Percentiles rank a stretch among this genome's conserved stretches.
phyloP scores from a whole-genome alignment of 1,284 basidiomycete genomes.

The Stereum hirsutum region DNA sequence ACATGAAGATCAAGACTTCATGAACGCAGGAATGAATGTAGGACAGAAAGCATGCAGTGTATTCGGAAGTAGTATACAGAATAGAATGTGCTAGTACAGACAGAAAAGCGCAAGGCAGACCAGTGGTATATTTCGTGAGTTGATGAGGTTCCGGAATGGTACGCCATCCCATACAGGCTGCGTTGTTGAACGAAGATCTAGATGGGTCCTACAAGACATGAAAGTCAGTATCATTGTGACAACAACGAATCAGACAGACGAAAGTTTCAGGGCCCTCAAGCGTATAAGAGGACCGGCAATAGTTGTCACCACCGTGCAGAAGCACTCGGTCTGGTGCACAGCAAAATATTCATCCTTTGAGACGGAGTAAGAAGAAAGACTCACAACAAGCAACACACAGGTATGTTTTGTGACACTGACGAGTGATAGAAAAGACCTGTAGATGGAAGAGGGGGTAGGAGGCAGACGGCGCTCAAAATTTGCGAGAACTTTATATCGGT shows the following conservation, averaged over 20 bases:
- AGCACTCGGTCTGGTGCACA: constrained; percentile 14
- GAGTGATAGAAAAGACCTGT: too few relatives aligned
- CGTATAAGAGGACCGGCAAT: constrained; percentile 14
- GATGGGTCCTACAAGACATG: neutral
- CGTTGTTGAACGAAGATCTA: too few relatives aligned
- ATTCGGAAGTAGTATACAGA: neutral
- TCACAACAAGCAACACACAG: too few relatives aligned
- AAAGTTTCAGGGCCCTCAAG: constrained; percentile 13
- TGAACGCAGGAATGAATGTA: constrained; percentile 1
- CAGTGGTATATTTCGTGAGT: too few relatives aligned
- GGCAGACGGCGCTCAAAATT: too few relatives aligned
- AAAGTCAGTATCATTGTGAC: neutral
- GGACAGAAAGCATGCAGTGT: neutral
- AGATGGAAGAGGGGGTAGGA: too few relatives aligned
- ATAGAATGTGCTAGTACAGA: too few relatives aligned
- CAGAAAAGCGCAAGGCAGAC: too few relatives aligned
- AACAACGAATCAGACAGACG: neutral
- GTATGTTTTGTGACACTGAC: too few relatives aligned
- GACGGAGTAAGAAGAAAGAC: neutral
- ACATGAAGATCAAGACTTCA: constrained; percentile 60
- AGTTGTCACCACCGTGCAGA: constrained; percentile 9
- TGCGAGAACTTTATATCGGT: too few relatives aligned
- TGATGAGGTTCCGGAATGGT: too few relatives aligned
- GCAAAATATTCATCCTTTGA: constrained; percentile 10
- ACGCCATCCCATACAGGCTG: too few relatives aligned